phyloP scores from a whole-genome alignment of 1,139 yeast genomes.

The Debaryomyces psychrophilus region DNA sequence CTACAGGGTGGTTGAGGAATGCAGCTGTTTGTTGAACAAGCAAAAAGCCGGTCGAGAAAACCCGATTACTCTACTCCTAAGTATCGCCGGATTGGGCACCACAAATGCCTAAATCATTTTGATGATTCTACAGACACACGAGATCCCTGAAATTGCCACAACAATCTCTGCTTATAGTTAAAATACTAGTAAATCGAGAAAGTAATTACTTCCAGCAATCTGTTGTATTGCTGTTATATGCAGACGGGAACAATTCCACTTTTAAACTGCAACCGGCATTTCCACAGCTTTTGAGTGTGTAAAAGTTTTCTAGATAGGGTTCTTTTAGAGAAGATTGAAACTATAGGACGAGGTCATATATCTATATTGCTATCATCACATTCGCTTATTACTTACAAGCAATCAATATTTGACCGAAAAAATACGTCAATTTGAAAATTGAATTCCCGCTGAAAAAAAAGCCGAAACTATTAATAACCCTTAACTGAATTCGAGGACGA shows the following conservation, averaged over 20 bases:
- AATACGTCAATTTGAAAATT: background rate
- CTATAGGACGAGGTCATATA: background rate
- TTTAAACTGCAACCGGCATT: conserved; percentile 8
- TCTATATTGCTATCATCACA: conserved; percentile 4
- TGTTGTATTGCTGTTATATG: conserved; percentile 3
- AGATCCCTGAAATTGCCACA: background rate
- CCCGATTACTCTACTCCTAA: background rate
- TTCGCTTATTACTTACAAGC: conserved; percentile 1
- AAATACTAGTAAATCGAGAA: conserved; percentile 1
- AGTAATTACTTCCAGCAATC: conserved; percentile 7
- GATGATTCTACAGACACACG: background rate
- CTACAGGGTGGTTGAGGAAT: too few relatives aligned
- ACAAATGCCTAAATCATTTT: background rate
- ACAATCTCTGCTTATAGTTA: background rate
- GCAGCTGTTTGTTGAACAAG: background rate
- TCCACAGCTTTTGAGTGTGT: conserved; percentile 5
- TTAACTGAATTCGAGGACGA: background rate
- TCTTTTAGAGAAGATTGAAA: background rate
- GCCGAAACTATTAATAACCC: background rate
- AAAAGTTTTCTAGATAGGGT: conserved; percentile 1
- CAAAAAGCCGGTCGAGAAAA: background rate
- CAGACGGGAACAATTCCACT: conserved; percentile 7
- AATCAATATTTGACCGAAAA: background rate
- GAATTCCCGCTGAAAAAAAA: background rate
- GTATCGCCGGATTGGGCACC: background rate